Evolutionary conservation across 257 asterid species (phyloP), one percentile per base, ranked within the genome.

Genomic region (Anisodus tanguticus): DNA sequence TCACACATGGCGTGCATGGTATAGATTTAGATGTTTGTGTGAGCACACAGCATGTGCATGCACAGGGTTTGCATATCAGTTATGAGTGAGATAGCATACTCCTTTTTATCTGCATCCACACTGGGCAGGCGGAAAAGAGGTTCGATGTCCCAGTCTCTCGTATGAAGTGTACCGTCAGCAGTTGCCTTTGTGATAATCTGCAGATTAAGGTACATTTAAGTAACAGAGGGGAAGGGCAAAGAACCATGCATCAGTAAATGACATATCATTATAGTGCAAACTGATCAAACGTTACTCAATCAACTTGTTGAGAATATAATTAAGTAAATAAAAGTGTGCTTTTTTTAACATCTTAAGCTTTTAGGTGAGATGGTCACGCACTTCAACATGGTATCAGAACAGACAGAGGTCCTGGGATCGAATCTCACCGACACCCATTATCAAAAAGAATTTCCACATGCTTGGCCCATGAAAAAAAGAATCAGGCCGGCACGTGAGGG

Each of bases 91-190:
- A 82, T 66, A 82, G 88, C 94, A 72, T 93, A 97, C 99, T 87
- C 92, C 84, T 89, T 90, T 84, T 87, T 87, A 85, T 86, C 85
- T n/a, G 86, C 87, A 90, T 90, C 92, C 4, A 81, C 86, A 86
- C 81, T 86, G 2, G 98, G 97, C 89, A 94, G 80, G 10, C 94
- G 89, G 85, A 95, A 94, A 64, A 95, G 96, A 87, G 97, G 98
- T 89, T 94, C 98, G 3, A 87, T 93, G 91, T 95, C 99, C 99
- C 99, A 97, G 81, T 95, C 93, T 85, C 83, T 91, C 17, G 94
- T 90, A 87, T 91, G 81, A 80, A 97, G 95, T 26, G 97, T 91
- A 68, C 98, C 97, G 78, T 95, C 97, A 87, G 97, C 94, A 67
- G 97, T 95, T 51, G 98, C 95, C 79, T 89, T 93, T 16, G 91